A percentile compares a stretch with the other conserved stretches of the same genome.
phyloP scores from a whole-genome alignment of 305 asterid species.

The Fraxinus greggii region DNA sequence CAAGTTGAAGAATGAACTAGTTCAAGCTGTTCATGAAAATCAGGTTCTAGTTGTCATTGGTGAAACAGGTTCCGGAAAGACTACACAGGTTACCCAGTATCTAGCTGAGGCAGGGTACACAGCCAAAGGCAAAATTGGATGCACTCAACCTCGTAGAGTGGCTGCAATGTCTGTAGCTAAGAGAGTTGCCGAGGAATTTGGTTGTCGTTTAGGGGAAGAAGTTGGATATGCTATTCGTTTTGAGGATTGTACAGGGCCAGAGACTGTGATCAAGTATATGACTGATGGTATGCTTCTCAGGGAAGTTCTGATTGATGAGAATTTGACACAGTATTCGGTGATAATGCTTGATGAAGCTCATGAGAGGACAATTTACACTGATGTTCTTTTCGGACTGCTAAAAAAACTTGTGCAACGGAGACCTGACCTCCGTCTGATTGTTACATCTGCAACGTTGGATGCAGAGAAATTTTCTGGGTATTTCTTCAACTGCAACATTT shows the following conservation, averaged over 20 bases:
- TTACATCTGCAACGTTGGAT: constrained; percentile 88
- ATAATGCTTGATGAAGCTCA: constrained; percentile 96
- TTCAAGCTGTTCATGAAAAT: constrained; percentile 80
- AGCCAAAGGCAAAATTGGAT: constrained; percentile 82
- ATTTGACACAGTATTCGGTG: constrained; percentile 77
- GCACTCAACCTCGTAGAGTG: constrained; percentile 97
- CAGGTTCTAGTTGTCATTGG: constrained; percentile 95
- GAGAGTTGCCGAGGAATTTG: constrained; percentile 94
- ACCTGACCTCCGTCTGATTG: constrained; percentile 87
- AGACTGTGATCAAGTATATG: constrained; percentile 92
- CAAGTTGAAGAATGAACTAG: constrained; percentile 76
- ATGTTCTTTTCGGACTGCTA: constrained; percentile 74
- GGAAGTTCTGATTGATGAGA: constrained; percentile 83
- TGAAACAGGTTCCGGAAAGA: constrained; percentile 94
- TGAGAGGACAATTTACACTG: constrained; percentile 78
- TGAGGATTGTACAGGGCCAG: constrained; percentile 98
- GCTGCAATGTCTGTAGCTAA: constrained; percentile 98
- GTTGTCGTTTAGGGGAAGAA: constrained; percentile 89
- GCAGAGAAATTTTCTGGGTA: constrained; percentile 91
- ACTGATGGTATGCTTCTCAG: constrained; percentile 98
- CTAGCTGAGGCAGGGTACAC: constrained; percentile 97
- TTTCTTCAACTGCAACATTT: constrained; percentile 82
- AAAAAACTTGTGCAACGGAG: constrained; percentile 71
- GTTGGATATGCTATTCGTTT: constrained; percentile 90
- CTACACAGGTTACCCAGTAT: constrained; percentile 92